Evolutionary conservation across 2,329 filamentous ascomycete genomes (phyloP).

Genomic region (Hymenoscyphus fructigenus): DNA sequence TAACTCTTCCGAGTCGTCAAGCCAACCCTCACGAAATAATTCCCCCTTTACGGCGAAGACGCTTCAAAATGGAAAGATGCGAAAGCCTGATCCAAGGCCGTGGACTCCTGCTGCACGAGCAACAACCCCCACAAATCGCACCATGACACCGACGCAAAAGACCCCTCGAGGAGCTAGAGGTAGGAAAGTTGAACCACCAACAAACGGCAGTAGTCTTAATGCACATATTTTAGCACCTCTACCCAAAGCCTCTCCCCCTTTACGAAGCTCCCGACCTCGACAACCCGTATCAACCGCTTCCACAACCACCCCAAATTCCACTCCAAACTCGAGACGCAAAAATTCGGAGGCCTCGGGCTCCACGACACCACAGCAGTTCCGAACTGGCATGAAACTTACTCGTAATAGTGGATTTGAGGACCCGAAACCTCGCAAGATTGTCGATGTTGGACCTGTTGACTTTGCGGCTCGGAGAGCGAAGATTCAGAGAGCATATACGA

Average conservation of each 20-base stretch:
- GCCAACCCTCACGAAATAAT: constrained; percentile 53
- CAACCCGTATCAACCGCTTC: constrained; percentile 75
- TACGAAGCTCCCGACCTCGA: constrained; percentile 79
- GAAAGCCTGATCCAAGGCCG: constrained; percentile 29
- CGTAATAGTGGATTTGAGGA: constrained; percentile 27
- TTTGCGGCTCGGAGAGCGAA: constrained; percentile 79
- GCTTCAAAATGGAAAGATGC: constrained; percentile 36
- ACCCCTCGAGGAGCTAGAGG: constrained; percentile 27
- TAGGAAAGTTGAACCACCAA: constrained; percentile 24
- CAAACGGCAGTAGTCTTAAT: constrained; percentile 56
- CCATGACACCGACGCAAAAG: constrained; percentile 40
- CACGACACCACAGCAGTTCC: constrained; percentile 26
- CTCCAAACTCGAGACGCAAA: constrained; percentile 58
- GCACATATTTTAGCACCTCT: constrained; percentile 71
- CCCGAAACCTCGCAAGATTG: constrained; percentile 46
- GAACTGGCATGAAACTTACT: constrained; percentile 33
- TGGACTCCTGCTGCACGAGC: constrained; percentile 31
- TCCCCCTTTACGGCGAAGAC: constrained; percentile 51
- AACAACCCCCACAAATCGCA: constrained; percentile 24
- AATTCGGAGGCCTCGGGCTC: constrained; percentile 35
- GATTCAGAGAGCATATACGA: constrained; percentile 82
- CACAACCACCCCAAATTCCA: constrained; percentile 59
- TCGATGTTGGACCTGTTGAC: constrained; percentile 73
- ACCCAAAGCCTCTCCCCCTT: constrained; percentile 72
- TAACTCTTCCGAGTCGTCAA: constrained; percentile 47